Evolutionary conservation across 23 red algal species (phyloP), one percentile per base, ranked within the genome.

Genomic region (Porphyridium purpureum): DNA sequence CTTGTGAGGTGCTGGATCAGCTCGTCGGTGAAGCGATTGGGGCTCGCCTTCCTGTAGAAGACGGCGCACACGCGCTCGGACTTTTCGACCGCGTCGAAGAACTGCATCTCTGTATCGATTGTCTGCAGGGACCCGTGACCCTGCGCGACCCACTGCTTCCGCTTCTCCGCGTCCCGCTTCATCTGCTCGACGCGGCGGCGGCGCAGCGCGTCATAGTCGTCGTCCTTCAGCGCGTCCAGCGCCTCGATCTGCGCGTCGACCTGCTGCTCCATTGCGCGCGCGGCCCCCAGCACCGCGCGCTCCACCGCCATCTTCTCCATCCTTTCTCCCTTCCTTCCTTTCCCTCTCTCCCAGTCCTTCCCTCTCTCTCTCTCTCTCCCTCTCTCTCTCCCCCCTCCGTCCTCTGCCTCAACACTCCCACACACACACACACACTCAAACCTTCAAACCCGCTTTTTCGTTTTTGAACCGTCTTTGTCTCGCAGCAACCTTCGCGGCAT

Each of bases 221-320:
- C 33, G 9, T 62, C 57, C 35, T 27, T 31, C 2, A 62, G 38
- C 9, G 29, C 11, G 17, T 50, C 26, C 3, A 62, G 38, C 20
- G 29, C 28, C 31, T 62, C 57, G 9, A 62, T 15, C 14, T 62
- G 35, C 14, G 31, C 57, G 35, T 62, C 57, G 1, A 62, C 57
- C 5, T 29, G 28, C 14, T 20, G 35, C 44, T 62, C 57, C 14
- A 62, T 47, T 4, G 31, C 11, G 14, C 11, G 35, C 2, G 38
- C 31, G 31, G 57, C 57, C 3, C 33, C 35, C 44, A 31, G 33
- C 14, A 62, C 15, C 1, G 31, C 38, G 5, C 8, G 3, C 44
- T 62, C 38, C 11, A 44, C 38, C n/a, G n/a, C n/a, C n/a, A n/a
- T n/a, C n/a, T n/a, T n/a, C n/a, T n/a, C n/a, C n/a, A n/a, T n/a